A percentile compares a stretch with the other conserved stretches of the same genome.
Conservation (phyloP, 75 land plant genomes). For the Cunninghamia lanceolata region DNA sequence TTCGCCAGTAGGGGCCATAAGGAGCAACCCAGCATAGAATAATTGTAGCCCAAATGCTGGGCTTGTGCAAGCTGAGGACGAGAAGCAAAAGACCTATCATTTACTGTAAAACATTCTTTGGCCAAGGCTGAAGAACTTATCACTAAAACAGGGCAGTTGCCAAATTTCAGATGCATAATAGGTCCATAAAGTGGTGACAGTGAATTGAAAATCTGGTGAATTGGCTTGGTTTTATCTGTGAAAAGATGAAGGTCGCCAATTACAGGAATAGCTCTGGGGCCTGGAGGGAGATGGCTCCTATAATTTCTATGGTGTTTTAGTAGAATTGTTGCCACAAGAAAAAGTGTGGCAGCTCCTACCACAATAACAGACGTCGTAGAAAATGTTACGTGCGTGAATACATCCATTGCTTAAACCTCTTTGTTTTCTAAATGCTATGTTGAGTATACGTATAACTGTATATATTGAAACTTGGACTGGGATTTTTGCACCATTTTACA, state of each 20-base stretch:
- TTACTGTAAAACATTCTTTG: slow-evolving; percentile 26
- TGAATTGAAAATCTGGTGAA: background rate
- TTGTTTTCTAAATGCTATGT: too few relatives aligned
- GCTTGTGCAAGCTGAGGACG: slow-evolving; percentile 6
- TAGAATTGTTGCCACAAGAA: too few relatives aligned
- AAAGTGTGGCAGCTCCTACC: too few relatives aligned
- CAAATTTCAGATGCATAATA: slow-evolving; percentile 3
- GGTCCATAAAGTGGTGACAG: background rate
- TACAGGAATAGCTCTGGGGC: slow-evolving; percentile 6
- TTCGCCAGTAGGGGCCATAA: slow-evolving; percentile 39
- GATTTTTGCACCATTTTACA: too few relatives aligned
- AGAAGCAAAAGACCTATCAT: slow-evolving; percentile 27
- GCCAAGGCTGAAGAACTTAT: slow-evolving; percentile 25
- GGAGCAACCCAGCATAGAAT: slow-evolving; percentile 28
- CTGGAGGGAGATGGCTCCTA: background rate
- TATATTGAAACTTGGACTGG: too few relatives aligned
- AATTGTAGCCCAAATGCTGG: slow-evolving; percentile 19
- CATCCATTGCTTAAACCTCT: too few relatives aligned
- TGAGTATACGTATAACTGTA: too few relatives aligned
- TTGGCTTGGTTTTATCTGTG: background rate
- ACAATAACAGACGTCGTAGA: too few relatives aligned
- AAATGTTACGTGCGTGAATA: too few relatives aligned
- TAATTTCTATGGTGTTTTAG: too few relatives aligned
- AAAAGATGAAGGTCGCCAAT: background rate
- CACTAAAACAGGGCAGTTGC: slow-evolving; percentile 16